Base-by-base conservation (phyloP, 805 yeast genomes). In the Candida glaebosa region DNA sequence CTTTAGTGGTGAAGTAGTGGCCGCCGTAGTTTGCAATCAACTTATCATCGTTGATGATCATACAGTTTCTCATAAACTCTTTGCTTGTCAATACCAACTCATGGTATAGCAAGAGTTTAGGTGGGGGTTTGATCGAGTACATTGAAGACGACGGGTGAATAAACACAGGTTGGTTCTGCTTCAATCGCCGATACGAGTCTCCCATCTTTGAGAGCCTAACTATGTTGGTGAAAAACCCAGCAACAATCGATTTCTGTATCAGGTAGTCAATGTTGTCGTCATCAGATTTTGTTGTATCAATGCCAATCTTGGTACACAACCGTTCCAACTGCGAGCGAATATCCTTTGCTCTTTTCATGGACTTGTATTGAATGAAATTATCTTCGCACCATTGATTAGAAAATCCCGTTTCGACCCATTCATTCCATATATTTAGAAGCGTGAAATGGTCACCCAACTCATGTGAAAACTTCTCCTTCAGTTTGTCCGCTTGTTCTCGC, bases 101-200 rank as follows among this genome's bases (percentile, higher is more conserved):
- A 53, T 89, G 88, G 58, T 87, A 93, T 12, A 91, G 67, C 4
- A 93, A 69, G 40, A 78, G 67, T 48, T 78, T 83, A 3, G 90
- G 83, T 0, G 89, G 90, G 16, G 93, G 95, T 44, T 79, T 81
- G 9, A 67, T 64, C 9, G 71, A 67, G 52, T 76, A 79, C 22
- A 91, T 56, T 0, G 82, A 78, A 0, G 96, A 85, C 0, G 96
- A 83, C 0, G 99, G 99, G 53, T 91, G 99, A 24, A 91, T 71
- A 53, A 68, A 74, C 1, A 88, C 91, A n/a, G 79, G 75, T 46
- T 86, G 83, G 31, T 82, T 81, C 46, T 81, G 81, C 49, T 79
- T 79, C 25, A 81, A 60, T 1, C 87, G 73, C 6, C 80, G 73
- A 57, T 84, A 88, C 39, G 81, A 76, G 24, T 86, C 87, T 3